Evolutionary conservation across 352 stramenopile genomes (phyloP), one percentile per base, ranked within the genome.

Genomic region (Phytophthora hibernalis): DNA sequence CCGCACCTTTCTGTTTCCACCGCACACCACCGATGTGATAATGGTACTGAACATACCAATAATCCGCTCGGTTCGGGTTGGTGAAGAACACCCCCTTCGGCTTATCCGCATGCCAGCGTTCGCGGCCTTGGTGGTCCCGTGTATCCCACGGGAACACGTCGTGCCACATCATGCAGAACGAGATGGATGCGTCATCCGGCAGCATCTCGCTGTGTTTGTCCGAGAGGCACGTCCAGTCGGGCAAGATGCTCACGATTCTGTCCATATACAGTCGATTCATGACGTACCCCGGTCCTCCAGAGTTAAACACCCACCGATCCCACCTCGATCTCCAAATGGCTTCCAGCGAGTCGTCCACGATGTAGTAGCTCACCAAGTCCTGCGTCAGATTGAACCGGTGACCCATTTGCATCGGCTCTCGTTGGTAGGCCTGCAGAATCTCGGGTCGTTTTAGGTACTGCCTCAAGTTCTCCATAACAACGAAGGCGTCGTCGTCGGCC

Each of bases 121-220:
- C 87, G 11, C 85, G 79, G n/a, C 87, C 83, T 40, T 68, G 58
- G 13, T 80, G 45, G 43, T 95, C 87, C 10, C 87, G 76, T 33
- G 87, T 92, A 57, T 92, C 85, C 76, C 81, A 90, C 1, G 87
- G 85, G 26, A 78, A 91, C 9, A 90, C 76, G 59, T 79, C 65
- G 59, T 91, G 54, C 85, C 85, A 95, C 80, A 91, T 92, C 83
- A 95, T 92, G 42, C 87, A 95, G 65, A 92, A 95, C 61, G 87
- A 91, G 53, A 95, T 91, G 43, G 83, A 83, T 28, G 78, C 79
- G 50, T 95, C 87, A 51, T 95, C 85, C 5, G 87, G 85, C 33
- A 95, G 70, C 83, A 90, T 92, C 54, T 85, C 72, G 44, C 82
- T 92, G 64, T 80, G 75, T 43, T 57, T 56, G 53, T 92, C 82